Evolutionary conservation across 805 yeast species (phyloP).

Genomic region (Metahyphopichia silvanorum): DNA sequence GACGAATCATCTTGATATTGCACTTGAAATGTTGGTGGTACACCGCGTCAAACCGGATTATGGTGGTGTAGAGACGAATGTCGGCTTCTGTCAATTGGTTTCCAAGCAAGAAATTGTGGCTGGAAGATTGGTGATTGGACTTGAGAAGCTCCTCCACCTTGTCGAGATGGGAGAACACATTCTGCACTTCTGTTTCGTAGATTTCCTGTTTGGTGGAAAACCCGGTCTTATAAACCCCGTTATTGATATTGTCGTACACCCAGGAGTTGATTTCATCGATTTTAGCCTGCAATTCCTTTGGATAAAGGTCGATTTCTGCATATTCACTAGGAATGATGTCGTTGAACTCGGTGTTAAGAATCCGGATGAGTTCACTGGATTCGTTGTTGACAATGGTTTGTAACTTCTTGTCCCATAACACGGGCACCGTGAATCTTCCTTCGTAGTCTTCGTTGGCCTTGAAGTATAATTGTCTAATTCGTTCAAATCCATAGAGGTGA

Average conservation of each 20-base stretch:
- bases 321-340: conserved; percentile 47
- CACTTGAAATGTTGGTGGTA: conserved; percentile 96
- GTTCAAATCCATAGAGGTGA: conserved; percentile 51
- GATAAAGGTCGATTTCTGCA: conserved; percentile 59
- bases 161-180: conserved; percentile 65
- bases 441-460: conserved; percentile 71
- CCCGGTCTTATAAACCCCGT: conserved; percentile 92
- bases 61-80: conserved; percentile 80
- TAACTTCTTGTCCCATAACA: conserved; percentile 84
- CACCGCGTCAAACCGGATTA: conserved; percentile 87
- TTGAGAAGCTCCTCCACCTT: conserved; percentile 62
- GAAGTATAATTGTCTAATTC: conserved; percentile 70
- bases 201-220: conserved; percentile 83
- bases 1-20: conserved; percentile 76
- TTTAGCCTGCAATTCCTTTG: conserved; percentile 45
- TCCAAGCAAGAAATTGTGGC: conserved; percentile 49
- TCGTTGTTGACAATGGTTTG: conserved; percentile 89
- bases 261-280: conserved; percentile 79
- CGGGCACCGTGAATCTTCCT: conserved; percentile 91
- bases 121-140: conserved; percentile 32
- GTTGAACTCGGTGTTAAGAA: conserved; percentile 74
- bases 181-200: conserved; percentile 64
- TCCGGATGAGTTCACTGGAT: conserved; percentile 83
- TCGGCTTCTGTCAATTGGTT: conserved; percentile 84
- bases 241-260: conserved; percentile 83